Conservation (phyloP, 129 eudicot species). For the Helianthus tuberosus region DNA sequence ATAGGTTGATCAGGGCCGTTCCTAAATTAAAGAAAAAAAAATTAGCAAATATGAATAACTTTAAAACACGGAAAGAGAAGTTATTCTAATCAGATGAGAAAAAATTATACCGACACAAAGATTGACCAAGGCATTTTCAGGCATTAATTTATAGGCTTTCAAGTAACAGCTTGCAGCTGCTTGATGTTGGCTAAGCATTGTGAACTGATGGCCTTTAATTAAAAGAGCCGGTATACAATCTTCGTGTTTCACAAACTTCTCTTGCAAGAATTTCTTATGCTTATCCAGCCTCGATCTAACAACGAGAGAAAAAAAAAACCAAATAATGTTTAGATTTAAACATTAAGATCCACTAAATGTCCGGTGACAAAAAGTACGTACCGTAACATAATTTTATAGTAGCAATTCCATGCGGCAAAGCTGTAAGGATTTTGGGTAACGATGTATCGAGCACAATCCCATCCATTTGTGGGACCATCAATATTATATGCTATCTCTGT, state of each 20-base stretch:
- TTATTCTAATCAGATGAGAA: background rate
- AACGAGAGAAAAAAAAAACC: background rate
- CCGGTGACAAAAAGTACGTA: conserved; percentile 15
- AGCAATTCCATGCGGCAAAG: conserved; percentile 95
- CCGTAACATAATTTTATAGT: conserved; percentile 78
- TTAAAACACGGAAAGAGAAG: background rate
- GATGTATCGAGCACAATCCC: conserved; percentile 80
- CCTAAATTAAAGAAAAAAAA: conserved; percentile 36
- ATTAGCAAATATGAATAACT: background rate
- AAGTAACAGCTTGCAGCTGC: conserved; percentile 83
- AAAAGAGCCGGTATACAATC: conserved; percentile 71
- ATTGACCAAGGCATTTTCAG: conserved; percentile 78
- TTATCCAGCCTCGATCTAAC: conserved; percentile 53
- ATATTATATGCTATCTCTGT: conserved; percentile 74
- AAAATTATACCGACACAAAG: conserved; percentile 71
- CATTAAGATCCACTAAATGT: conserved; percentile 13
- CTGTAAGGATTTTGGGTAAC: conserved; percentile 82
- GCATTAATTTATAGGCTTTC: conserved; percentile 88
- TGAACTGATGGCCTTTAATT: conserved; percentile 72
- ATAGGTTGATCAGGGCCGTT: conserved; percentile 71
- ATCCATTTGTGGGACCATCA: conserved; percentile 82
- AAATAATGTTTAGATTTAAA: background rate
- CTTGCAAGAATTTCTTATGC: conserved; percentile 71
- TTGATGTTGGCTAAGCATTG: conserved; percentile 82
- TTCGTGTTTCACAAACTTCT: conserved; percentile 53